Evolutionary conservation across 2,329 filamentous ascomycete species (phyloP), one percentile per base, ranked within the genome.

Genomic region (Ascochyta lentis): DNA sequence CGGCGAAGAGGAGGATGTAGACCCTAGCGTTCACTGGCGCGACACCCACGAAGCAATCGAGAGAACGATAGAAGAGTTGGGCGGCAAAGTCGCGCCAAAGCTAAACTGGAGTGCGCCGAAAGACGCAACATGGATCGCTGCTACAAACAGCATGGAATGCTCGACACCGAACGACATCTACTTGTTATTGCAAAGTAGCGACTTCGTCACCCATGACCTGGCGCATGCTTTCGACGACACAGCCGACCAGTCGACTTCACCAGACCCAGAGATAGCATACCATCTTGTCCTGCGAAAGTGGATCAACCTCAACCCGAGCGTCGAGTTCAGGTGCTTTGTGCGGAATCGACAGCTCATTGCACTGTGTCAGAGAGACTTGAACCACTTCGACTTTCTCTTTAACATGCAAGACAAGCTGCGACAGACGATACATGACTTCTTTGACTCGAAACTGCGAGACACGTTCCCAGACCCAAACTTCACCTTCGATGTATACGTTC

Each of bases 61-160:
- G 72, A 80, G 85, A 23, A 90, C 85, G 38, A 97, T 99, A 59
- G 77, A 81, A 12, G 89, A 93, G 66, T 84, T 98, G 1, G 93
- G 91, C 15, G 94, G 94, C 56, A 86, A 88, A 57, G 93, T 96
- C 8, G 88, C 90, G 1, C 95, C 95, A 0, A 99, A 99, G 77
- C 80, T 99, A 42, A 98, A 98, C 79, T 99, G 95, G 95, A 97
- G 93, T 6, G 89, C 92, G 4, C 95, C 95, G 4, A 96, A 97
- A 75, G 95, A 99, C 72, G 95, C 95, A 8, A 91, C 90, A 22
- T 97, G 92, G 89, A 97, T 99, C 76, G 77, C 88, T 77, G 78
- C 84, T 73, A 94, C 83, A 77, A 99, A 99, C 76, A 96, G 91
- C 42, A 89, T 97, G 78, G 92, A 96, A 75, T 99, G 95, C 77